A percentile compares a stretch with the other conserved stretches of the same genome.
phyloP scores from a whole-genome alignment of 1,139 yeast species.

The Kodamaea arcana region DNA sequence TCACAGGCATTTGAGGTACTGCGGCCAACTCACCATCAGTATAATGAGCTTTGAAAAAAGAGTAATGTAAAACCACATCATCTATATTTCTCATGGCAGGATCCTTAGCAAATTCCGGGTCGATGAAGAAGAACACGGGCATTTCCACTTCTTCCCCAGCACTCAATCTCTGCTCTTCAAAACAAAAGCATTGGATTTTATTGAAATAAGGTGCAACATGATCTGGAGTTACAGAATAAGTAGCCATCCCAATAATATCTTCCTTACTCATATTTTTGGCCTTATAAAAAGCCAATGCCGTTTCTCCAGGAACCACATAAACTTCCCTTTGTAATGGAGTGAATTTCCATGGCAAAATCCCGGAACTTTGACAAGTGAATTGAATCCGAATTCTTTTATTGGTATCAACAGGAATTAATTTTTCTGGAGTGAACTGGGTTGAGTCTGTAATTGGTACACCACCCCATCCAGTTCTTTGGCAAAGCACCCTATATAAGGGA shows the following conservation, averaged over 20 bases:
- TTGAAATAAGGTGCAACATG: conserved; percentile 94
- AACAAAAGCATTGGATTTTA: conserved; percentile 96
- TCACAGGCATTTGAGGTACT: conserved; percentile 1
- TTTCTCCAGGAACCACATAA: conserved; percentile 92
- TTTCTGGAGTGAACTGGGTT: conserved; percentile 77
- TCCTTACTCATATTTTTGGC: conserved; percentile 83
- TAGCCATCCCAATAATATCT: conserved; percentile 97
- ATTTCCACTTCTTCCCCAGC: conserved; percentile 99
- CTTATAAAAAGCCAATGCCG: conserved; percentile 92
- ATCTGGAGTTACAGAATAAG: conserved; percentile 94
- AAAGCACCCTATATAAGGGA: conserved; percentile 85
- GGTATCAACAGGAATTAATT: conserved; percentile 82
- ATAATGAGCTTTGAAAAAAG: conserved; percentile 75
- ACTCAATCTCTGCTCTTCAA: conserved; percentile 88
- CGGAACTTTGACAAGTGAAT: conserved; percentile 90
- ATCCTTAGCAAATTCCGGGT: conserved; percentile 95
- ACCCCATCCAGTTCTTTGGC: conserved; percentile 95
- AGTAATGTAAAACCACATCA: conserved; percentile 86
- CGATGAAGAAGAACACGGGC: conserved; percentile 98
- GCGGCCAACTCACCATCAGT: conserved; percentile 40
- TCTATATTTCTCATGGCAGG: conserved; percentile 90
- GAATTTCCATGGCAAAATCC: conserved; percentile 92
- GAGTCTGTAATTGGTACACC: conserved; percentile 91
- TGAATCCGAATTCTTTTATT: conserved; percentile 75
- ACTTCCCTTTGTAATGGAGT: conserved; percentile 94